phyloP scores from a whole-genome alignment of 1,284 basidiomycete species.

The Erythrobasidium hasegawianum region DNA sequence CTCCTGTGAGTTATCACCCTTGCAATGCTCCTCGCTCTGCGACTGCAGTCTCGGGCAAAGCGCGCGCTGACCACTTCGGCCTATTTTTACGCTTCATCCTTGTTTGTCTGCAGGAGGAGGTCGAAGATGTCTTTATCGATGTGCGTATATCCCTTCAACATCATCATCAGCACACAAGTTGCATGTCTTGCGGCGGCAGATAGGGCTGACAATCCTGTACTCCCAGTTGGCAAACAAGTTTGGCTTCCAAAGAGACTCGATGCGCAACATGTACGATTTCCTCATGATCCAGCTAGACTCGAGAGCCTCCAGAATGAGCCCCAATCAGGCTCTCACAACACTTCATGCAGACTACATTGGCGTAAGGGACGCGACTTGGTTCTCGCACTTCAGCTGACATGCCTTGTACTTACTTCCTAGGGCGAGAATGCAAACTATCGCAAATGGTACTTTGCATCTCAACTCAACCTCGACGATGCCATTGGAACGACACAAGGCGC shows the following conservation, averaged over 20 bases:
- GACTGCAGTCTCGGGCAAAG: too few relatives aligned
- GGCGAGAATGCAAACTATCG: conserved; percentile 84
- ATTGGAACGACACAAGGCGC: conserved; percentile 81
- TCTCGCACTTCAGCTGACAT: too few relatives aligned
- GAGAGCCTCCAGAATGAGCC: conserved; percentile 93
- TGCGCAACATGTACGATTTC: conserved; percentile 80
- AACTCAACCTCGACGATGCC: conserved; percentile 97
- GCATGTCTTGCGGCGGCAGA: too few relatives aligned
- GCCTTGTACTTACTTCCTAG: too few relatives aligned
- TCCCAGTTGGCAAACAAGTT: conserved; percentile 84
- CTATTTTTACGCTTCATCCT: too few relatives aligned
- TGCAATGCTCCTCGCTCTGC: too few relatives aligned
- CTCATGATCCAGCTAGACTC: conserved; percentile 97
- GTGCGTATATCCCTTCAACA: background rate
- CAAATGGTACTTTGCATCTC: conserved; percentile 99
- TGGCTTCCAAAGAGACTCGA: conserved; percentile 85
- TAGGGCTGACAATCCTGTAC: too few relatives aligned
- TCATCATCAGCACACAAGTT: too few relatives aligned
- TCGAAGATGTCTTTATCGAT: conserved; percentile 97
- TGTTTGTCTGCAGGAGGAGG: conserved; percentile 73
- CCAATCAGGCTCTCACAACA: conserved; percentile 88
- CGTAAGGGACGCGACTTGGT: too few relatives aligned
- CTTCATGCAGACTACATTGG: conserved; percentile 99
- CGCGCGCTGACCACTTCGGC: too few relatives aligned
- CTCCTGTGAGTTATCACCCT: too few relatives aligned